A percentile compares a stretch with the other conserved stretches of the same genome.
Evolutionary conservation across 148 eudicot genomes (phyloP).

Genomic region (Diospyros lotus): DNA sequence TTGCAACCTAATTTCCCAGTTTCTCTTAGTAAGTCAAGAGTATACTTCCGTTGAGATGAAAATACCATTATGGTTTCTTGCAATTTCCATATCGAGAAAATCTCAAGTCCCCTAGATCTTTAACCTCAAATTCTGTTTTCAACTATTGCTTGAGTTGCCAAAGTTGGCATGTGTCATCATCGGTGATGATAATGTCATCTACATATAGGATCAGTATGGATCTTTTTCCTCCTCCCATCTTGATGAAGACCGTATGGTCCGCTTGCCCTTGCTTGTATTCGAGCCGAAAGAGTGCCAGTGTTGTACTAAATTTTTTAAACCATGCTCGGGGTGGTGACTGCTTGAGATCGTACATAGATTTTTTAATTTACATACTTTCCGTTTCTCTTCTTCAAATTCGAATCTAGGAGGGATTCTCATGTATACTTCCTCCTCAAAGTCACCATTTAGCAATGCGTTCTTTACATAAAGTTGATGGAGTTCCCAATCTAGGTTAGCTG

Average conservation of each 20-base stretch:
- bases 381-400: background rate
- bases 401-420: constrained; percentile 5
- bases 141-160: background rate
- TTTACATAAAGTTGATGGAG: constrained; percentile 5
- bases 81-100: constrained; percentile 7
- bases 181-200: constrained; percentile 8
- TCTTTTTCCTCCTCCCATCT: background rate
- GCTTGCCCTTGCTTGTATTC: background rate
- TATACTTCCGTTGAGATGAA: background rate
- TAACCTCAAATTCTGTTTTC: constrained; percentile 5
- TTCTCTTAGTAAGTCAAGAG: background rate
- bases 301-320: background rate
- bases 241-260: background rate
- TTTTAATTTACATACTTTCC: background rate
- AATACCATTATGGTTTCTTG: background rate
- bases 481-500: background rate
- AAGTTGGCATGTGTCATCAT: background rate
- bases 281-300: background rate
- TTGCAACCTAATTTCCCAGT: background rate
- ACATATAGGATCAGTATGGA: background rate
- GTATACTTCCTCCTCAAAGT: constrained; percentile 8
- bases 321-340: constrained; percentile 6
- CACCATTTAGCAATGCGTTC: constrained; percentile 10
- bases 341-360: background rate
- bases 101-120: background rate